These are phyloP conservation scores for Fusarium temperatum DNA, from an alignment of 2,329 filamentous ascomycete genomes.

Conservation along the genomic window DNA sequence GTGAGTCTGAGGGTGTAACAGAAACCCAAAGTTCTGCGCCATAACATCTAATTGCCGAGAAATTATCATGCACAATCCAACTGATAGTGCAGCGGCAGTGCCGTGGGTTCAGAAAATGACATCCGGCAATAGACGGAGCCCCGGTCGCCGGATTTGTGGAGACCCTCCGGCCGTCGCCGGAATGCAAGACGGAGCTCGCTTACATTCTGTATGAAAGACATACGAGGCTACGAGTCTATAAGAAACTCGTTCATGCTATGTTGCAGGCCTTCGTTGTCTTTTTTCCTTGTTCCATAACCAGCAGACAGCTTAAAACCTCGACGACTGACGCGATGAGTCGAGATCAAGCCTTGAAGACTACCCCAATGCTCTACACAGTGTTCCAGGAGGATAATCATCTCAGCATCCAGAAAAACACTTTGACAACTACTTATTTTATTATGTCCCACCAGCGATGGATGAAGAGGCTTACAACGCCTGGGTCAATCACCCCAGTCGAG, in stretches of 20 bases:
- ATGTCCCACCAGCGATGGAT: rapidly evolving
- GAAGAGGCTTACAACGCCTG: rapidly evolving
- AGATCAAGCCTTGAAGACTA: rapidly evolving
- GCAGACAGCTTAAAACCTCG: background rate
- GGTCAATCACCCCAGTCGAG: no score
- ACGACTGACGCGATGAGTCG: no score
- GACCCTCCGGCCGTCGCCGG: background rate
- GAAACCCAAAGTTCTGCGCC: background rate
- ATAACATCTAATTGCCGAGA: background rate
- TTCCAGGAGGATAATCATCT: background rate
- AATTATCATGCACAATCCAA: background rate
- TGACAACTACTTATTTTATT: rapidly evolving
- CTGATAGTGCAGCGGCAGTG: background rate
- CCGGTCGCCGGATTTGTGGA: background rate
- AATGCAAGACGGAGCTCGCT: background rate
- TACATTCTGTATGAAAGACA: no score
- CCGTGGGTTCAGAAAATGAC: no score
- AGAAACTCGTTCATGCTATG: no score
- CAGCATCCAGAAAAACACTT: rapidly evolving
- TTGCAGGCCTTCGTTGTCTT: no score
- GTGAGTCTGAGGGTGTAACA: background rate
- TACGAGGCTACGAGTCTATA: no score
- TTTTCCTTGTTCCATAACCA: no score
- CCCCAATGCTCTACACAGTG: no score
- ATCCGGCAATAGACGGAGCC: background rate